Evolutionary conservation across 352 stramenopile species (phyloP), one percentile per base, ranked within the genome.

Genomic region (Phytopythium chamaehyphon): DNA sequence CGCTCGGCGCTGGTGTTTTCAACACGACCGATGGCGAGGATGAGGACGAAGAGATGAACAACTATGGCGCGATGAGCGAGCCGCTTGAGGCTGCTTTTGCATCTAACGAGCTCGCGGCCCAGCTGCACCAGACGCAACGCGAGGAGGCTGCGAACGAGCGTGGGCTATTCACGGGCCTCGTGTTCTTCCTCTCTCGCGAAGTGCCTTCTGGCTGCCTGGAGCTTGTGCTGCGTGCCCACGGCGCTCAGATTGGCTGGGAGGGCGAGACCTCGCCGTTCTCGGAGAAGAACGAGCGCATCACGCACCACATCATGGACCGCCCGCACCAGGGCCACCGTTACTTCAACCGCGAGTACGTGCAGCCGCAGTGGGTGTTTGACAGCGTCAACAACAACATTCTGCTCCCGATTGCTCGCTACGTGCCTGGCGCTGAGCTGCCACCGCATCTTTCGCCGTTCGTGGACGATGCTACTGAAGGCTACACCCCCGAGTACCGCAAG

Each of bases 281-380:
- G 6, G 84, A 90, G 47, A 88, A 92, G 52, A 97, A 97, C 68
- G 54, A 86, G 26, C 78, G 76, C 35, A 98, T 99, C 59, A 99
- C 97, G 38, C 97, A 99, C 78, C 93, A 99, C 67, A 66, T 99
- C 47, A 90, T 97, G 61, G 96, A 99, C 65, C 86, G 96, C 21
- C 91, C 90, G 11, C 92, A 96, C 49, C 86, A 97, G 31, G 86
- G 86, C 14, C 73, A 94, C 52, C 83, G 71, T 4, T 92, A 94
- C 69, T 92, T 92, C 39, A 91, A 82, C 61, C 83, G 95, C 61
- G 97, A 99, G 71, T 99, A 97, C 60, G 83, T 99, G 40, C 97
- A 99, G 78, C 97, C 97, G 33, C 97, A 99, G 71, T 99, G 97
- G 97, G 79, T 99, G 22, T 96, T 99, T 47, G 97, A 99, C 79